Evolutionary conservation across 2,329 filamentous ascomycete species (phyloP), one percentile per base, ranked within the genome.

Genomic region (Exophiala dermatitidis): DNA sequence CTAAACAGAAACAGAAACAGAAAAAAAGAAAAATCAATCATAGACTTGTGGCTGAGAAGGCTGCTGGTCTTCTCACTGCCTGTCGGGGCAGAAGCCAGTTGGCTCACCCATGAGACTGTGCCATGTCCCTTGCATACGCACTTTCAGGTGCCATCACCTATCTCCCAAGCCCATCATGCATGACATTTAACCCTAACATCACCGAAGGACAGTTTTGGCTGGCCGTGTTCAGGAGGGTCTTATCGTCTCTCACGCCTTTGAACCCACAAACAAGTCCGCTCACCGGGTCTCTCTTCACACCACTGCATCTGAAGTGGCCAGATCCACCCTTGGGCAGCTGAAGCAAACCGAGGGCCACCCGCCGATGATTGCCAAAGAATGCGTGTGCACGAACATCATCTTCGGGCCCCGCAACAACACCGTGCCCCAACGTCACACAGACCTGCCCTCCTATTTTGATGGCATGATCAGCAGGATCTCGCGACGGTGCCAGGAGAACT

Each of bases 341-440:
- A 26, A 68, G 52, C 40, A 82, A 55, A 19, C 69, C 68, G 51
- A 68, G 68, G 1, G 65, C 63, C 0, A 81, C 74, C 5, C 60
- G 61, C 2, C 64, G 60, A 45, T 80, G 78, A 50, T 78, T 68
- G 1, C 80, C 80, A 54, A 82, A 77, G 66, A 82, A 83, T 3
- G 51, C 57, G 61, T 83, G 80, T 0, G 72, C 73, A 26, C 80
- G 71, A 1, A 70, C 66, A 59, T 77, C 74, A 30, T 60, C 62
- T 0, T 62, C 67, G 2, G 42, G 45, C 1, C 67, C 19, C 19
- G 19, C 63, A n/a, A 53, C 46, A 19, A 82, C 42, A 0, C 81
- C 80, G 60, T 84, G 81, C 1, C 80, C 82, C 8, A 84, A 67
- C 0, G 80, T 79, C 1, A 81, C 79, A 9, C 75, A 80, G 74